Evolutionary conservation across 139 green algal species (phyloP), one percentile per base, ranked within the genome.

Genomic region (Chlamydomonas sp.): DNA sequence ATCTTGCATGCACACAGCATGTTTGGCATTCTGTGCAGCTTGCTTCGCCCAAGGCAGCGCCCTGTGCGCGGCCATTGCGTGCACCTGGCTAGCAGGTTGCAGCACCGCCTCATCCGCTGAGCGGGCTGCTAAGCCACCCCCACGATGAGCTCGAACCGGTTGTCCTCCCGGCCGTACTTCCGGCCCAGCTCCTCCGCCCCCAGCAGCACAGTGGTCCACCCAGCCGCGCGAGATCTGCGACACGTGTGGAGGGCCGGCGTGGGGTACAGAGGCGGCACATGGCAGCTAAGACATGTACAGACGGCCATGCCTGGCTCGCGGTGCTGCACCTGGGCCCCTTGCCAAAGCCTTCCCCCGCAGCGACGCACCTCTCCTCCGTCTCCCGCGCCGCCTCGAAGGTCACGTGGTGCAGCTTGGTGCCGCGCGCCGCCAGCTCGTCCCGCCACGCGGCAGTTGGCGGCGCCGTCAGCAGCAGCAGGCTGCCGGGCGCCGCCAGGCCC

Each of bases 351-450:
- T 12, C 64, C 64, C 64, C 64, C 64, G 12, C 64, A 10, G 64
- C 9, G 10, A 10, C 74, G 6, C 74, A 78, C 74, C 74, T 62
- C 3, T 49, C 74, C 74, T 63, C 49, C 59, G 79, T 85, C 3
- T 85, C 49, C 66, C 4, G 49, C 31, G 64, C 66, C 49, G 77
- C 64, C 66, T 85, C 79, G 79, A 75, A 85, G 49, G 79, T 85
- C n/a, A 74, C 57, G 66, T 85, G 79, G 79, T 77, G 66, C 64
- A 85, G 79, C 63, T 57, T n/a, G 18, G 58, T 5, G 18, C 79
- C 64, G 3, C 18, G 49, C 17, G 49, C 64, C 57, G 79, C 79
- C 79, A 85, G 79, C 58, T 66, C 4, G 63, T 85, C 79, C 49
- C 79, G 57, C 79, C 79, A 85, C 2, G 64, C 57, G 57, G 79